A percentile compares a stretch with the other conserved stretches of the same genome.
phyloP scores from a whole-genome alignment of 2,329 filamentous ascomycete species.

The Hymenoscyphus occultus region DNA sequence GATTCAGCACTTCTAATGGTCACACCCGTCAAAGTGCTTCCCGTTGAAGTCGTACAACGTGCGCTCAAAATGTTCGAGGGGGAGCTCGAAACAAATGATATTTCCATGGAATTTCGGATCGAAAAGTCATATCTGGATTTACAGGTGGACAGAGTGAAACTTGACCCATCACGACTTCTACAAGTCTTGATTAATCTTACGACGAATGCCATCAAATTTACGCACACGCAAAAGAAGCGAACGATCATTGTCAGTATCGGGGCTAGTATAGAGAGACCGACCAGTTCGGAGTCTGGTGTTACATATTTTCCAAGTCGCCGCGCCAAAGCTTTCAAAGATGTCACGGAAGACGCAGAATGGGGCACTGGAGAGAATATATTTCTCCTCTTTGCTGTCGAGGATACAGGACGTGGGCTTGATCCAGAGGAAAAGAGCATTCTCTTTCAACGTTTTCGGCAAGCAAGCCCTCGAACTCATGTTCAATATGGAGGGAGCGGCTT shows the following conservation, averaged over 20 bases:
- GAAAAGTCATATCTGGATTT: slow-evolving; percentile 65
- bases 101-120: slow-evolving; percentile 66
- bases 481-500: slow-evolving; percentile 78
- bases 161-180: slow-evolving; percentile 73
- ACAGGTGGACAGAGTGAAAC: slow-evolving; percentile 66
- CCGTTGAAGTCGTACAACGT: slow-evolving; percentile 59
- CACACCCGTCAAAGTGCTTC: slow-evolving; percentile 67
- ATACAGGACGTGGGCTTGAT: slow-evolving; percentile 72
- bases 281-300: slow-evolving; percentile 49
- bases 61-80: slow-evolving; percentile 78
- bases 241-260: slow-evolving; percentile 44
- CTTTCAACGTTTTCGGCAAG: slow-evolving; percentile 78
- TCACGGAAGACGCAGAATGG: slow-evolving; percentile 48
- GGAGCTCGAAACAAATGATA: slow-evolving; percentile 69
- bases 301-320: slow-evolving; percentile 38
- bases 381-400: slow-evolving; percentile 69
- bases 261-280: slow-evolving; percentile 29
- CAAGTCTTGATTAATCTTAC: slow-evolving; percentile 81
- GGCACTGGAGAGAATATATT: slow-evolving; percentile 68
- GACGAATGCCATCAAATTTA: slow-evolving; percentile 83
- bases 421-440: slow-evolving; percentile 69
- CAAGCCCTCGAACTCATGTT: slow-evolving; percentile 74
- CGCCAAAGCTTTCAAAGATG: slow-evolving; percentile 30
- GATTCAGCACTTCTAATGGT: slow-evolving; percentile 69
- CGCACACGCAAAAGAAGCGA: slow-evolving; percentile 58